Conservation (phyloP, 257 asterid genomes). For the Przewalskia tangutica region DNA sequence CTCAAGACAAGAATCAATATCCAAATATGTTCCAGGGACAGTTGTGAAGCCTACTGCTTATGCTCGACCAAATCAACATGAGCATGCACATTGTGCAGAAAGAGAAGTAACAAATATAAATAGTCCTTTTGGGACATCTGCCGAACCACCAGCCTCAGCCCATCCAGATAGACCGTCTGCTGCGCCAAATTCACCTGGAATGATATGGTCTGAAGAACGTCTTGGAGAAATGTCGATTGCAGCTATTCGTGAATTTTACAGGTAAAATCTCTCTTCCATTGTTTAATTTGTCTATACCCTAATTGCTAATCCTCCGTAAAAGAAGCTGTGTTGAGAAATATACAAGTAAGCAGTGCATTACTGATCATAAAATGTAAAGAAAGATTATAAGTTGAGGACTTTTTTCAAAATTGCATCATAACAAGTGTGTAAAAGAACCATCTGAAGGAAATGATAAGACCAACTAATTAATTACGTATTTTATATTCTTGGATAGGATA, state of each 20-base stretch:
- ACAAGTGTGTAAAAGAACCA: not conserved
- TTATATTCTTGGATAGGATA: not conserved
- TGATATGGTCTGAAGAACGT: slow-evolving; percentile 8
- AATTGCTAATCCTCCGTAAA: not conserved
- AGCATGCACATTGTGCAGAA: not conserved
- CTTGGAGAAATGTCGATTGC: slow-evolving; percentile 7
- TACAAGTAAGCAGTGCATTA: not conserved
- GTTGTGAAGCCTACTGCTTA: not conserved
- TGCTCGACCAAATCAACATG: slow-evolving; percentile 6
- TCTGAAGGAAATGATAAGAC: not conserved
- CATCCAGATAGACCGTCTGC: not conserved
- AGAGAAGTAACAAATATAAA: slow-evolving; percentile 7
- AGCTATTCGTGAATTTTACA: slow-evolving; percentile 12
- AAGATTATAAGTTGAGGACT: not conserved
- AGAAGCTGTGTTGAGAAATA: not conserved
- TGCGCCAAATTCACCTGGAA: not conserved
- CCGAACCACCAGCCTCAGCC: not conserved
- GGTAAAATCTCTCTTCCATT: not conserved
- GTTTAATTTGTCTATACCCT: not conserved
- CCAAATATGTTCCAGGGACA: slow-evolving; percentile 2
- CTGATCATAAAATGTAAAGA: not conserved
- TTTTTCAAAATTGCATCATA: not conserved
- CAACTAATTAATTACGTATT: not conserved
- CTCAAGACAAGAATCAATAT: slow-evolving; percentile 3
- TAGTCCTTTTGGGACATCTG: slow-evolving; percentile 4